Base-by-base conservation (phyloP, 805 yeast species). In the Cyberlindnera misumaiensis region DNA sequence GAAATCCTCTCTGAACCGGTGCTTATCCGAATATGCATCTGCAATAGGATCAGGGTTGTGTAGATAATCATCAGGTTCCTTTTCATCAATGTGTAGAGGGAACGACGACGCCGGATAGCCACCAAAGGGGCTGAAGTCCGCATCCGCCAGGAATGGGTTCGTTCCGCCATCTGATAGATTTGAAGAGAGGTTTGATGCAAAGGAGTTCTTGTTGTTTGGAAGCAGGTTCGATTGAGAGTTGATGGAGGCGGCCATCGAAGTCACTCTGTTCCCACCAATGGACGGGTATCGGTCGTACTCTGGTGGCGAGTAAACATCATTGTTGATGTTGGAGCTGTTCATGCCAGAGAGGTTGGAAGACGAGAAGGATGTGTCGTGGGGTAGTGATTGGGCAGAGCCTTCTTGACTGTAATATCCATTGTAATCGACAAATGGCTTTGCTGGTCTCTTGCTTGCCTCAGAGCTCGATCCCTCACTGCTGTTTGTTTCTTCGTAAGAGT, bases 41-140 rank as follows among this genome's bases (percentile, higher is more conserved):
- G 79, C 84, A 28, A 88, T 81, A 9, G 96, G 96, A 60, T 90
- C 96, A 2, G 97, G 97, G 62, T 90, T 93, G 62, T 90, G 97
- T 48, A 93, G 59, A 56, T 86, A 89, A 61, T 90, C 98, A 64
- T 90, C 98, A 9, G 84, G 82, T 62, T 90, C 98, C 62, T 86
- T 86, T 51, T 90, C 97, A 43, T 90, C 96, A 46, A 93, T 78
- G 50, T 75, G 81, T 41, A 90, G 66, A 1, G 98, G 98, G 65
- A 90, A 90, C 4, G 87, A 79, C 13, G 88, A 71, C 8, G 96
- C 94, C 1, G 98, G 97, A 60, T 85, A 90, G 12, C 97, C 97
- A 36, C 97, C 98, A 64, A 90, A 90, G 3, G 97, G 98, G 34
- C 84, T 77, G 48, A 80, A 79, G 53, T 83, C 93, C 16, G 79